These are phyloP conservation scores for Sporothrix schenckii DNA, from an alignment of 2,329 filamentous ascomycete species.

Conservation along the genomic window DNA sequence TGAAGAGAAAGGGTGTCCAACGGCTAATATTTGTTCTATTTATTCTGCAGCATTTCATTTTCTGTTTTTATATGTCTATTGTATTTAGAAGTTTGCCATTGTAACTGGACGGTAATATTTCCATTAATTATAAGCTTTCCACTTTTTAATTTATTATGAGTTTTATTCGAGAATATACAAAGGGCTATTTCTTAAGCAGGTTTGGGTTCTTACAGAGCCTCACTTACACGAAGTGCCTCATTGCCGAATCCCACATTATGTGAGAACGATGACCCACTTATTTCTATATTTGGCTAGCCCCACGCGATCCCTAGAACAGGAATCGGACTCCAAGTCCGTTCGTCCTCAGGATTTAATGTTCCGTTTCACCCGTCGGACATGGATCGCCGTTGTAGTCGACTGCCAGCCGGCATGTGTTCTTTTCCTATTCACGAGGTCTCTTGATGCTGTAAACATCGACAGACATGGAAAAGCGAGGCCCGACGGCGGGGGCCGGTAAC, in stretches of 20 bases:
- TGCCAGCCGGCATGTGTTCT: neutral
- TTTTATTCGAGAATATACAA: no score
- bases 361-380: conserved; percentile 15
- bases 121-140: no score
- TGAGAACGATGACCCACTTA: conserved; percentile 5
- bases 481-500: conserved; percentile 5
- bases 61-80: no score
- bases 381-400: neutral
- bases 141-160: no score
- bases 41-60: no score
- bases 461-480: conserved; percentile 18
- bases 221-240: neutral
- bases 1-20: neutral
- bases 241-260: neutral
- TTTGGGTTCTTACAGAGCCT: no score
- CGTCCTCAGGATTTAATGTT: conserved; percentile 21
- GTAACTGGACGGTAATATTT: no score
- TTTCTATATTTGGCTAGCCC: neutral
- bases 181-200: no score
- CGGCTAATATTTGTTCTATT: no score
- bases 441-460: neutral
- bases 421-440: neutral
- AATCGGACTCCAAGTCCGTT: conserved; percentile 26
- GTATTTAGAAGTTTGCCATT: no score
- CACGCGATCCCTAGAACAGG: neutral